A percentile compares a stretch with the other conserved stretches of the same genome.
These are phyloP conservation scores for Chionographis japonica DNA, from an alignment of 106 monocot genomes.

Conservation along the genomic window DNA sequence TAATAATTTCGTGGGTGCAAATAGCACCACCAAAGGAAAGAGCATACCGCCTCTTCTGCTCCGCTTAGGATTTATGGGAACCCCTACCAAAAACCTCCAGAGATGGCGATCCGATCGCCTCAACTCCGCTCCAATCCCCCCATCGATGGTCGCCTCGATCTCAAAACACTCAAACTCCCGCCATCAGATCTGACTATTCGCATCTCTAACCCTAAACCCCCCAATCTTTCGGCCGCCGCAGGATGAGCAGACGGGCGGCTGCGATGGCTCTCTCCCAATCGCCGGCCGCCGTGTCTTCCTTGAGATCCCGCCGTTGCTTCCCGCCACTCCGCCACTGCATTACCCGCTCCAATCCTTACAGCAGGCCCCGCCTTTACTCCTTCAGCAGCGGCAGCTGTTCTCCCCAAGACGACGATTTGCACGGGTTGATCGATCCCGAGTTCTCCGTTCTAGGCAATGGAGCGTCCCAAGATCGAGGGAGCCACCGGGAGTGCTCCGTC, in stretches of 20 bases:
- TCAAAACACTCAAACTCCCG: no score
- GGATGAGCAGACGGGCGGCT: slow-evolving; percentile 41
- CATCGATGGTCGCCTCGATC: no score
- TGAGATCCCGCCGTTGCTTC: background rate
- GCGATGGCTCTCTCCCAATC: slow-evolving; percentile 12
- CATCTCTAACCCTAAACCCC: background rate
- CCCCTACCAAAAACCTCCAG: no score
- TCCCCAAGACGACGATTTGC: slow-evolving; percentile 19
- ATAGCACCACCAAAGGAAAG: no score
- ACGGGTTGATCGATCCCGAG: slow-evolving; percentile 39
- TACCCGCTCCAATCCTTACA: slow-evolving; percentile 12
- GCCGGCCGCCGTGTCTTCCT: background rate
- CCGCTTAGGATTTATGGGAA: no score
- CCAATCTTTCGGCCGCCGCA: slow-evolving; percentile 3
- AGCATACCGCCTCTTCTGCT: no score
- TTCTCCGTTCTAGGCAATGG: background rate
- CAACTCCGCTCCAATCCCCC: no score
- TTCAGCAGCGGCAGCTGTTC: slow-evolving; percentile 23
- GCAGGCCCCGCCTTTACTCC: slow-evolving; percentile 8
- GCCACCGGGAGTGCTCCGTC: background rate
- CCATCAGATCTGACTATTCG: background rate
- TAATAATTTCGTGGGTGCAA: no score
- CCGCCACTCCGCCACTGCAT: background rate
- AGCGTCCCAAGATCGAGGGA: background rate
- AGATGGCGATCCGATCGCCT: no score